Evolutionary conservation across 108 stramenopile genomes (phyloP).

Genomic region (Stephanodiscus minutulus): DNA sequence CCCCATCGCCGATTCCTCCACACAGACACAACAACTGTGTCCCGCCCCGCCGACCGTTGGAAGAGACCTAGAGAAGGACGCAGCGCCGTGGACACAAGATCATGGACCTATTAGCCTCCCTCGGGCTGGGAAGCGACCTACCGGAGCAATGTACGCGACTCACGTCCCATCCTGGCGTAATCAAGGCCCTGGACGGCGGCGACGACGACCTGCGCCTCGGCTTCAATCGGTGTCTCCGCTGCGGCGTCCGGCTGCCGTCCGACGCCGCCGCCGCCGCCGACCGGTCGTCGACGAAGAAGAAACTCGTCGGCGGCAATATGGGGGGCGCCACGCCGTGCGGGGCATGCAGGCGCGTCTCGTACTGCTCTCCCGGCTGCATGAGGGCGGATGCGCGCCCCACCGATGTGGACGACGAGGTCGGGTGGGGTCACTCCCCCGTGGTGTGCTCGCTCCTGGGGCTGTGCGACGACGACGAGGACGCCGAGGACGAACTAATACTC

Average conservation of each 20-base stretch:
- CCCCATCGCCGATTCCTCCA: too few relatives aligned
- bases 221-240: conserved; percentile 37
- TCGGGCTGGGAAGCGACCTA: conserved; percentile 59
- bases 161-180: conserved; percentile 40
- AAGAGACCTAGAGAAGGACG: too few relatives aligned
- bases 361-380: conserved; percentile 55
- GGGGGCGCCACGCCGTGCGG: conserved; percentile 42
- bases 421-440: conserved; percentile 66
- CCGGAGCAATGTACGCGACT: conserved; percentile 69
- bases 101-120: conserved; percentile 73
- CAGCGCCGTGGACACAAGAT: too few relatives aligned
- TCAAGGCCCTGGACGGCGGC: conserved; percentile 28
- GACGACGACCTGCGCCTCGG: conserved; percentile 30
- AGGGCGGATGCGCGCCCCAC: not conserved
- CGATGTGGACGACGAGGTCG: conserved; percentile 35
- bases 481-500: conserved; percentile 48
- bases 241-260: conserved; percentile 15
- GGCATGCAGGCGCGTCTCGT: conserved; percentile 70
- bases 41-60: too few relatives aligned
- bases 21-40: too few relatives aligned
- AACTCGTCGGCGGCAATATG: not conserved
- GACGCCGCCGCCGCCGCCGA: not conserved
- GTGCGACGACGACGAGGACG: conserved; percentile 82
- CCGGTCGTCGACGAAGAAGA: not conserved
- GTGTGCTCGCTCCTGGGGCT: conserved; percentile 71